Evolutionary conservation across 257 asterid species (phyloP).

Genomic region (Jacaranda copaia): DNA sequence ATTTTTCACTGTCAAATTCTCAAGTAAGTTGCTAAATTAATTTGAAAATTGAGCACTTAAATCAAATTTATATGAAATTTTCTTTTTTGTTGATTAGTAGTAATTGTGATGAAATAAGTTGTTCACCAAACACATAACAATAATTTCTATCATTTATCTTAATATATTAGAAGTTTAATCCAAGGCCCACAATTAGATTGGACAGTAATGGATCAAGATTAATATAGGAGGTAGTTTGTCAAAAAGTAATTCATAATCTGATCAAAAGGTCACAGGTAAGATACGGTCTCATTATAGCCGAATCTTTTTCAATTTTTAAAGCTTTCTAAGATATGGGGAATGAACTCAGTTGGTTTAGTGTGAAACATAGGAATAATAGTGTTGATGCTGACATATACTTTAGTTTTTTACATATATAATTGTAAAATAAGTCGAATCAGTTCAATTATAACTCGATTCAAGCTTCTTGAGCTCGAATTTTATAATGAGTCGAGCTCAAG

Average conservation of each 20-base stretch:
- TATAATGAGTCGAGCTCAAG: too few species aligned
- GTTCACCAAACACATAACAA: too few species aligned
- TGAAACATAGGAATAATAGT: neutral
- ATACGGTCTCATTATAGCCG: slow-evolving; percentile 34
- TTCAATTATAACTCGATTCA: too few species aligned
- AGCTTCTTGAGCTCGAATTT: too few species aligned
- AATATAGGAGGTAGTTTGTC: neutral
- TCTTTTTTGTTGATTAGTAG: too few species aligned
- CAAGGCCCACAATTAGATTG: slow-evolving; percentile 14
- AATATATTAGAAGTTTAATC: neutral
- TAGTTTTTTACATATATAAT: too few species aligned
- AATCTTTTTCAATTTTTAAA: slow-evolving; percentile 2
- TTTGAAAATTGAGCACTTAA: too few species aligned
- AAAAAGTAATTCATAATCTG: neutral
- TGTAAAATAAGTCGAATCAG: neutral
- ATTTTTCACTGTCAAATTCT: too few species aligned
- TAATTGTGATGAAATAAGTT: too few species aligned
- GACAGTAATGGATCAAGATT: neutral
- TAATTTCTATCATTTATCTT: neutral
- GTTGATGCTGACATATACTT: neutral
- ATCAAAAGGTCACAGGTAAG: slow-evolving; percentile 15
- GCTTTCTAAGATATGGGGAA: slow-evolving; percentile 33
- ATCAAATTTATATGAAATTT: too few species aligned
- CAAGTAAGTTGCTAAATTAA: too few species aligned
- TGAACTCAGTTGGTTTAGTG: neutral